Percentiles rank a stretch among this genome's conserved stretches.
Conservation (phyloP, 2,329 filamentous ascomycete genomes). For the Magnaporthiopsis incrustans region DNA sequence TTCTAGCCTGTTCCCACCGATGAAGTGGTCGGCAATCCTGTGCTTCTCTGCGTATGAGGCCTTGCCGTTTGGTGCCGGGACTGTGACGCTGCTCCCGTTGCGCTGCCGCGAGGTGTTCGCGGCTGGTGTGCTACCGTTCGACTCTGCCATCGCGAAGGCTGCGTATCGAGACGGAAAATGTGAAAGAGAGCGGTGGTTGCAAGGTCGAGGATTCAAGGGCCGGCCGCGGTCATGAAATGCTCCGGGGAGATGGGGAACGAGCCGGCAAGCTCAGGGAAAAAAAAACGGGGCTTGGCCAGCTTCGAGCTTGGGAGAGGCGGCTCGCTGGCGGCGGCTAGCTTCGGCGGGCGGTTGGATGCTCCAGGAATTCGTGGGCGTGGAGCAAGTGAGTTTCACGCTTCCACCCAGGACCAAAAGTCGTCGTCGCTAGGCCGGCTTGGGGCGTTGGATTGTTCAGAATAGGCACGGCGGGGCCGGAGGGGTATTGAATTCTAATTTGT, state of each 20-base stretch:
- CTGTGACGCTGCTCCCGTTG: slow-evolving; percentile 30
- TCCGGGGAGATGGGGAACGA: slow-evolving; percentile 1
- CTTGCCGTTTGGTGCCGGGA: slow-evolving; percentile 48
- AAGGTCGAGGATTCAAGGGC: background rate
- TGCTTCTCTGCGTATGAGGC: slow-evolving; percentile 71
- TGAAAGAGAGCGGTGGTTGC: slow-evolving; percentile 3
- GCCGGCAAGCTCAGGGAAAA: slow-evolving; percentile 6
- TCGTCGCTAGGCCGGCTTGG: background rate
- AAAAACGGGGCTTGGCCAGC: slow-evolving; percentile 4
- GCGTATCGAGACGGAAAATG: slow-evolving; percentile 5
- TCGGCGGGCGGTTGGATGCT: background rate
- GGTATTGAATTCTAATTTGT: slow-evolving; percentile 6
- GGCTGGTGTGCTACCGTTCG: slow-evolving; percentile 30
- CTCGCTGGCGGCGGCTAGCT: background rate
- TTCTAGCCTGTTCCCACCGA: slow-evolving; percentile 83
- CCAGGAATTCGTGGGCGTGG: background rate
- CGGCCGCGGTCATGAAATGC: slow-evolving; percentile 6
- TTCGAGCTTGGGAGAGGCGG: background rate
- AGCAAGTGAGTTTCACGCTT: background rate
- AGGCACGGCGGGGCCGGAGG: background rate
- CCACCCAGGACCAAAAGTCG: background rate
- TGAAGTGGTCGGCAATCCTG: slow-evolving; percentile 85
- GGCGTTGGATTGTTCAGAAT: background rate
- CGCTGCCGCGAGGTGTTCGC: slow-evolving; percentile 24
- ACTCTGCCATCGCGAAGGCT: slow-evolving; percentile 37